phyloP scores from a whole-genome alignment of 768 basidiomycete genomes.

The Pleurotus pulmonarius region DNA sequence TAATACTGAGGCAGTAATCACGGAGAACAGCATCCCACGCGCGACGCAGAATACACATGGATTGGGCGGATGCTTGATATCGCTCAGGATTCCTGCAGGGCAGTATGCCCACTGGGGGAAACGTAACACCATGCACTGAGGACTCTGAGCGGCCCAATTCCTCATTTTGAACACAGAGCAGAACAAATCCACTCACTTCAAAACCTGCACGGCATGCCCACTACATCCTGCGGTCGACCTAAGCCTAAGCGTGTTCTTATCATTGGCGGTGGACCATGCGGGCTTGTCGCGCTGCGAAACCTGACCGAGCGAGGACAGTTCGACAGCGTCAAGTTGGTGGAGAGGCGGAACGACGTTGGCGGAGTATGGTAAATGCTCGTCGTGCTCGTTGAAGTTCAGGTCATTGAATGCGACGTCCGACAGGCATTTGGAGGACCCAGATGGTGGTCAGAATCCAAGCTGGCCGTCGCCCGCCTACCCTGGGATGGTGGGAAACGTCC shows the following conservation, averaged over 20 bases:
- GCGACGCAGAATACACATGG: too few species aligned
- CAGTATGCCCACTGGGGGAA: too few species aligned
- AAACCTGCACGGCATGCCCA: too few species aligned
- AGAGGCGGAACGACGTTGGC: conserved; percentile 44
- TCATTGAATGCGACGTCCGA: not conserved
- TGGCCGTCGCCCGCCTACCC: conserved; percentile 50
- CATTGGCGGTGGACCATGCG: conserved; percentile 44
- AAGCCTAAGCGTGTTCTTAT: conserved; percentile 32
- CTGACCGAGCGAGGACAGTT: conserved; percentile 36
- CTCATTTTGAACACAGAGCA: too few species aligned
- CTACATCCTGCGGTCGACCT: not conserved
- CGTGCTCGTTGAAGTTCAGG: not conserved
- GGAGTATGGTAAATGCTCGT: conserved; percentile 40
- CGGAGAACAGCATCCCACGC: too few species aligned
- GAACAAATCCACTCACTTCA: too few species aligned
- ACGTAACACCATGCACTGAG: too few species aligned
- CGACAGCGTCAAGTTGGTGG: conserved; percentile 39
- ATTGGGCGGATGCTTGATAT: too few species aligned
- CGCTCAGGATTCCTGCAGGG: too few species aligned
- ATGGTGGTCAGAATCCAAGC: conserved; percentile 14
- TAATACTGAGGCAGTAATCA: too few species aligned
- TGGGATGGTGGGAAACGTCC: conserved; percentile 46
- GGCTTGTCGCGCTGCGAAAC: conserved; percentile 48
- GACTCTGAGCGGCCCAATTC: too few species aligned
- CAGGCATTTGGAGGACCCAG: conserved; percentile 30